Evolutionary conservation across 345 rosid genomes (phyloP), one percentile per base, ranked within the genome.

Genomic region (Eucalyptus cladocalyx): DNA sequence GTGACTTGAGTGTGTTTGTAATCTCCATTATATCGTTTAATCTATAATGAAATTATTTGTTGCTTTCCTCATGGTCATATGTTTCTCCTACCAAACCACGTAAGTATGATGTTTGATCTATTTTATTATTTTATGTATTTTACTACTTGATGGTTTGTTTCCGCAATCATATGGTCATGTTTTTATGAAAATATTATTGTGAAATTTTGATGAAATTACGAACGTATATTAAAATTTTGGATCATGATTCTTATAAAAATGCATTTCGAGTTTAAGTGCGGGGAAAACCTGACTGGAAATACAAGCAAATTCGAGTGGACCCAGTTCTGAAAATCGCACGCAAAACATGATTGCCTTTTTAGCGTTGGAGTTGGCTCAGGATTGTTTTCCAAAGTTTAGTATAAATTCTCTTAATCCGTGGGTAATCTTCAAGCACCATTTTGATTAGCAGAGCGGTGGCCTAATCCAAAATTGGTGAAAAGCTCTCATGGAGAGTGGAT

Each of bases 131-230:
- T 56, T 24, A 24, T 56, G 30, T 56, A 24, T 24, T 9, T 56
- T 56, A 60, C 32, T 60, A 30, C 28, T 28, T 12, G 32, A 60
- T 26, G 4, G 1, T 26, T 60, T 60, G 17, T 60, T 60, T 28
- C 4, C 0, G 1, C 30, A 60, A 26, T 14, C 14, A 58, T 58
- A 10, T 58, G 65, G 8, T 65, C 34, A n/a, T 30, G 19, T 15
- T 30, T 2, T n/a, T 65, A 65, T n/a, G 76, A 1, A 15, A 15
- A n/a, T 30, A n/a, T 65, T 15, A 7, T 4, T 0, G 37, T 65
- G 17, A 30, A 65, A 65, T n/a, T 15, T 65, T n/a, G 11, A n/a
- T 30, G 76, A 65, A 65, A n/a, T 32, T n/a, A n/a, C 4, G 37
- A 65, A n/a, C 5, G 10, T 14, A 30, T 15, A n/a, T 65, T 65